Evolutionary conservation across 1,284 basidiomycete genomes (phyloP).

Genomic region (Coniferiporia sulphurascens): DNA sequence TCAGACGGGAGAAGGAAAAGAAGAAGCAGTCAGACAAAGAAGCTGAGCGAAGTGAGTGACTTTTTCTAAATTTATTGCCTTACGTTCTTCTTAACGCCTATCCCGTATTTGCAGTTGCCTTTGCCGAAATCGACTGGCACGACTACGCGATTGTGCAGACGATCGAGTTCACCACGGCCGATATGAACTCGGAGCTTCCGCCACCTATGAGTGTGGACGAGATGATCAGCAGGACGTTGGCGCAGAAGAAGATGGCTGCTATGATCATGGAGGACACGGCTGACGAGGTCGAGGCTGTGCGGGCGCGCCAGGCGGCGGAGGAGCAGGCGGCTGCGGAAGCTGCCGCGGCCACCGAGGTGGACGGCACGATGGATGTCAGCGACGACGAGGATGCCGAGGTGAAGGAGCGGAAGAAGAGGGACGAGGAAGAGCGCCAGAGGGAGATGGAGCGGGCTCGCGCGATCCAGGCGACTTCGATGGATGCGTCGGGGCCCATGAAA

Average conservation of each 20-base stretch:
- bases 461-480: slow-evolving; percentile 71
- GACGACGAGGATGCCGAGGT: slow-evolving; percentile 71
- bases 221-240: slow-evolving; percentile 93
- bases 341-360: slow-evolving; percentile 49
- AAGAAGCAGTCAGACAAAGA: slow-evolving; percentile 87
- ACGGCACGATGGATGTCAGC: slow-evolving; percentile 71
- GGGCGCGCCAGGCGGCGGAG: slow-evolving; percentile 72
- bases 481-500: slow-evolving; percentile 84
- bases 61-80: not conserved
- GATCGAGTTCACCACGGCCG: slow-evolving; percentile 94
- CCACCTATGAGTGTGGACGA: slow-evolving; percentile 93
- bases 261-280: slow-evolving; percentile 96
- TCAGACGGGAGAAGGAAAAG: slow-evolving; percentile 80
- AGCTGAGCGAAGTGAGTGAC: slow-evolving; percentile 69
- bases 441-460: slow-evolving; percentile 77
- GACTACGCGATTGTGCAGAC: slow-evolving; percentile 99
- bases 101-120: slow-evolving; percentile 55
- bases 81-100: slow-evolving; percentile 4
- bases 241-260: slow-evolving; percentile 96
- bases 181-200: slow-evolving; percentile 88
- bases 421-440: slow-evolving; percentile 69
- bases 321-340: slow-evolving; percentile 70
- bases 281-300: slow-evolving; percentile 77
- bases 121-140: slow-evolving; percentile 99
- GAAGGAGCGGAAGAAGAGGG: slow-evolving; percentile 59